Evolutionary conservation across 345 rosid genomes (phyloP), one percentile per base, ranked within the genome.

Genomic region (Draba incana): DNA sequence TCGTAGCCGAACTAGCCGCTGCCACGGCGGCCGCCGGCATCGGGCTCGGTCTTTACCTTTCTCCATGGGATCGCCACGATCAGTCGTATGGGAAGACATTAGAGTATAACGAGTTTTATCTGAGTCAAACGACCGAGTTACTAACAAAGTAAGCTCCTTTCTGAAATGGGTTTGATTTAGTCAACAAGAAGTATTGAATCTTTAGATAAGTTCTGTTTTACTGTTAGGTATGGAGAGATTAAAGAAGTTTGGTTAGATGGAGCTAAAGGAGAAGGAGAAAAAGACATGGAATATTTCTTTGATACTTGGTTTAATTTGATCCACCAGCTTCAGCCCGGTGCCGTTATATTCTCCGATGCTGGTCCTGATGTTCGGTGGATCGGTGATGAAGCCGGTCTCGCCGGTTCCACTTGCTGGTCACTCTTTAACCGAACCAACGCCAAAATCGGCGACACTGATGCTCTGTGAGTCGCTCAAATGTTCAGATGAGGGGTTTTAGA

Each of bases 61-160:
- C 97, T 12, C 98, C 97, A 0, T 93, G 98, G 98, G 97, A 93
- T 79, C 86, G 92, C 5, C 98, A 93, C 70, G 94, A 90, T 64
- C 41, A 3, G 4, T 44, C 65, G 28, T 93, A 84, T 56, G 98
- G 98, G 37, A 82, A 84, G 78, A 90, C 94, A 23, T n/a, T 81
- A 79, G 86, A 83, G 76, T 93, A 93, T 44, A 90, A 90, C 69
- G 96, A 93, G 81, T 85, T 74, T 80, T 90, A 93, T 52, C 49
- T 86, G 76, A 94, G 84, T n/a, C 97, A 93, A 71, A 84, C 87
- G 97, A 75, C 85, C 9, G 97, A 93, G 81, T 77, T 93, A 70
- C 74, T 93, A 60, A 87, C 97, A 25, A 73, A 86, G 98, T 93
- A 57, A 75, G 39, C 37, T 69, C 57, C 37, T 48, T 50, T 62